Conservation (phyloP, 2,329 filamentous ascomycete species). For the Davidsoniella virescens region DNA sequence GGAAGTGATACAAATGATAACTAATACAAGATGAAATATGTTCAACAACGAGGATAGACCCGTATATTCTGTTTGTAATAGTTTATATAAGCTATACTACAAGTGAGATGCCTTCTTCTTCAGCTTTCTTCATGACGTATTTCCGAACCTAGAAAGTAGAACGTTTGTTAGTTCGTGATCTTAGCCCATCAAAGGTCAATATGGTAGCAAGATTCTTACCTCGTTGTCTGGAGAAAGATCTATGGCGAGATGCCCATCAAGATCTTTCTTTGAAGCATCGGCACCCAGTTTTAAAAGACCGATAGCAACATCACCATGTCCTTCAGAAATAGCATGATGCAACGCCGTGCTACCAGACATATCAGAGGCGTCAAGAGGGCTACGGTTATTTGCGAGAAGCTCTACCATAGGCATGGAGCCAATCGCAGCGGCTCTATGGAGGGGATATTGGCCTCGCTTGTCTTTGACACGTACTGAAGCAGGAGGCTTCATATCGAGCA, state of each 20-base stretch:
- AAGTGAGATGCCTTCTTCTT: constrained; percentile 57
- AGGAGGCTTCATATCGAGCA: constrained; percentile 52
- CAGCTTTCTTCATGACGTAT: constrained; percentile 63
- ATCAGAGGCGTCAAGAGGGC: constrained; percentile 73
- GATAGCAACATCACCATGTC: constrained; percentile 68
- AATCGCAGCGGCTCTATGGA: constrained; percentile 82
- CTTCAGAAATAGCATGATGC: constrained; percentile 72
- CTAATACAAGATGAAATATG: constrained; percentile 1
- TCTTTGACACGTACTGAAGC: constrained; percentile 72
- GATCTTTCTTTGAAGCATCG: constrained; percentile 61
- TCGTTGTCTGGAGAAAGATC: constrained; percentile 76
- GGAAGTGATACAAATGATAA: neutral
- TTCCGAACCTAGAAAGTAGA: constrained; percentile 42
- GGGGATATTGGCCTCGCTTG: constrained; percentile 69
- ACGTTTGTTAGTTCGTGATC: neutral
- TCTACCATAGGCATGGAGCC: constrained; percentile 80
- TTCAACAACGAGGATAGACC: neutral
- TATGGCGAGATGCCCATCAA: constrained; percentile 53
- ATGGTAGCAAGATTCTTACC: constrained; percentile 26
- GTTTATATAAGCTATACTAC: constrained; percentile 21
- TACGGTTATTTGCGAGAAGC: constrained; percentile 58
- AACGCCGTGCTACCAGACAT: constrained; percentile 70
- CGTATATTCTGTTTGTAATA: constrained; percentile 18
- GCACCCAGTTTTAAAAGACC: constrained; percentile 71
- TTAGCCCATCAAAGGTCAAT: no score